These are phyloP conservation scores for Mycena alexandri DNA, from an alignment of 768 basidiomycete genomes.

Conservation along the genomic window DNA sequence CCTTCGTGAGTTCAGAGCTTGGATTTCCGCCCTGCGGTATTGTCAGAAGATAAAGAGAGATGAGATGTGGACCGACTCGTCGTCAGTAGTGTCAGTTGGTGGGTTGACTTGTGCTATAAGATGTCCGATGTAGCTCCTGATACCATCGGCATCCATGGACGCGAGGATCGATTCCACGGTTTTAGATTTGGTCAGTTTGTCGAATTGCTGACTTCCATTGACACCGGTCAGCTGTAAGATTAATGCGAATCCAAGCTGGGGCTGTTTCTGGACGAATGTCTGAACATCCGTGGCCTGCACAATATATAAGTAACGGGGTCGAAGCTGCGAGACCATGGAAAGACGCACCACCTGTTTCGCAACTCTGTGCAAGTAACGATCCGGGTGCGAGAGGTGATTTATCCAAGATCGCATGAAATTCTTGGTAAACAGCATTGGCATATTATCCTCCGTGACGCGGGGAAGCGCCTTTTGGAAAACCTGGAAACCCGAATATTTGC, in stretches of 20 bases:
- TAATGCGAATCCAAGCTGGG: conserved; percentile 85
- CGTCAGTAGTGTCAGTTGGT: conserved; percentile 47
- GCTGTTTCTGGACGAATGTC: conserved; percentile 77
- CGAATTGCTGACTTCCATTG: conserved; percentile 90
- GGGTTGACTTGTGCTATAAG: conserved; percentile 75
- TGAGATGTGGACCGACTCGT: conserved; percentile 52
- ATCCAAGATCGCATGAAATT: conserved; percentile 98
- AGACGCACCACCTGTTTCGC: conserved; percentile 82
- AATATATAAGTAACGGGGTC: conserved; percentile 13
- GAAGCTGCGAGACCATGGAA: neutral
- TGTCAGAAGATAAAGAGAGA: conserved; percentile 15
- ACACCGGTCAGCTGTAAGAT: conserved; percentile 87
- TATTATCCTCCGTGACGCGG: conserved; percentile 70
- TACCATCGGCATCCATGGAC: conserved; percentile 79
- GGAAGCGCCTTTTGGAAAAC: conserved; percentile 86
- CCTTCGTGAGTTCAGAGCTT: conserved; percentile 67
- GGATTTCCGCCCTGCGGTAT: conserved; percentile 56
- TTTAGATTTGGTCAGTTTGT: conserved; percentile 92
- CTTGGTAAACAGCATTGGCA: conserved; percentile 92
- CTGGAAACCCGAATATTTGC: conserved; percentile 97
- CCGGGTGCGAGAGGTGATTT: conserved; percentile 90
- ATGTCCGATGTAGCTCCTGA: conserved; percentile 81
- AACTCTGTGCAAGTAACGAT: conserved; percentile 91
- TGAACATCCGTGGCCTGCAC: conserved; percentile 78
- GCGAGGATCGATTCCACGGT: conserved; percentile 88